Percentiles rank a stretch among this genome's conserved stretches.
phyloP scores from a whole-genome alignment of 352 stramenopile genomes.

The Pythium phragmiticola region DNA sequence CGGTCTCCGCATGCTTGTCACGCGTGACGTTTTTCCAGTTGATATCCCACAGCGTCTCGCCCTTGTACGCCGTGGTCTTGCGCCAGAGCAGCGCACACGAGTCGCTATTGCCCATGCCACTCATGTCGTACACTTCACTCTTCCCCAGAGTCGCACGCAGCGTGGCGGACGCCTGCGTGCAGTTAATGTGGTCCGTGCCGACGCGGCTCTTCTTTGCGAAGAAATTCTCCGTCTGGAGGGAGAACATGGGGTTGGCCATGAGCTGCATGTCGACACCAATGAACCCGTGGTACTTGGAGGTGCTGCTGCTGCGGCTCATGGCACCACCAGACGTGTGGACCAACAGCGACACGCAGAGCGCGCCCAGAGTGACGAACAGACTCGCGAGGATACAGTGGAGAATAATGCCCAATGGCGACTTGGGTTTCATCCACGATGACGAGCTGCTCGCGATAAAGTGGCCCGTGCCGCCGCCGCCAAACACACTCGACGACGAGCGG shows the following conservation, averaged over 20 bases:
- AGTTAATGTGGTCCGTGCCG: constrained; percentile 61
- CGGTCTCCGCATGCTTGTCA: background rate
- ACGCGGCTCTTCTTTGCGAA: constrained; percentile 39
- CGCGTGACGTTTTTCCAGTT: constrained; percentile 33
- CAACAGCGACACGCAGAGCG: constrained; percentile 48
- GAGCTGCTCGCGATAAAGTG: constrained; percentile 1
- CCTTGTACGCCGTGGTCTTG: constrained; percentile 52
- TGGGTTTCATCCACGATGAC: constrained; percentile 20
- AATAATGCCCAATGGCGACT: constrained; percentile 23
- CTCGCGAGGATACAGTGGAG: constrained; percentile 31
- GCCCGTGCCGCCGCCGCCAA: background rate
- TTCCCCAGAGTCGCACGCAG: constrained; percentile 47
- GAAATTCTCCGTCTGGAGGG: constrained; percentile 54
- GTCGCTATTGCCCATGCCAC: constrained; percentile 54
- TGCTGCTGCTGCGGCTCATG: constrained; percentile 4
- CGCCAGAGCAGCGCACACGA: constrained; percentile 64
- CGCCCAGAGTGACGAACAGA: constrained; percentile 28
- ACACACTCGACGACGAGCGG: constrained; percentile 10
- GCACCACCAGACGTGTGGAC: constrained; percentile 30
- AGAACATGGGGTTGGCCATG: constrained; percentile 71
- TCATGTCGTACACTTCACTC: constrained; percentile 45
- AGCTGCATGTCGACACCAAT: constrained; percentile 62
- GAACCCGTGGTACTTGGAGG: constrained; percentile 18
- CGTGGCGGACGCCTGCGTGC: constrained; percentile 43
- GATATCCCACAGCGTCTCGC: constrained; percentile 52